Conservation (phyloP, 305 asterid species). For the Fraxinus greggii region DNA sequence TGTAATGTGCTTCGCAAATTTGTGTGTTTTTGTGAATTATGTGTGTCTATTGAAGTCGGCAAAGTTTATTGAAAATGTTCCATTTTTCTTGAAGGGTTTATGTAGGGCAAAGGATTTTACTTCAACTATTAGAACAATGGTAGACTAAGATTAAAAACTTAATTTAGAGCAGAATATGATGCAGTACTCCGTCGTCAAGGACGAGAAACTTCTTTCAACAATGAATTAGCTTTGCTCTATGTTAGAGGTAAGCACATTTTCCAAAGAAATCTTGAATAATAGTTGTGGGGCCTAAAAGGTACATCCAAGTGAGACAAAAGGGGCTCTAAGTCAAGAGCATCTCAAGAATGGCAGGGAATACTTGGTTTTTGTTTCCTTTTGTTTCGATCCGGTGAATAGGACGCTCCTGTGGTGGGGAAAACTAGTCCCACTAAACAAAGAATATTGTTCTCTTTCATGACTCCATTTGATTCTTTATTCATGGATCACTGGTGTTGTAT, state of each 20-base stretch:
- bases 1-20: neutral
- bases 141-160: conserved; percentile 8
- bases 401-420: neutral
- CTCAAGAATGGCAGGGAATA: conserved; percentile 7
- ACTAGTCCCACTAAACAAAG: neutral
- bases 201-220: neutral
- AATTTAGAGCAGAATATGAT: neutral
- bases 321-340: neutral
- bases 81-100: conserved; percentile 22
- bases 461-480: neutral
- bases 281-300: neutral
- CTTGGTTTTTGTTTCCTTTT: neutral
- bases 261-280: neutral
- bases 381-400: neutral
- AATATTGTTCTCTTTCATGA: neutral
- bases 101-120: conserved; percentile 12
- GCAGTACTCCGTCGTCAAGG: neutral
- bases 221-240: neutral
- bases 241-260: neutral
- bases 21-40: neutral
- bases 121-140: conserved; percentile 23
- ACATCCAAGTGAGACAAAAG: neutral
- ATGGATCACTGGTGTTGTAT: neutral
- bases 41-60: neutral
- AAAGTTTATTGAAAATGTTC: neutral